Base-by-base conservation (phyloP, 305 asterid genomes). In the Fraxinus nigra region DNA sequence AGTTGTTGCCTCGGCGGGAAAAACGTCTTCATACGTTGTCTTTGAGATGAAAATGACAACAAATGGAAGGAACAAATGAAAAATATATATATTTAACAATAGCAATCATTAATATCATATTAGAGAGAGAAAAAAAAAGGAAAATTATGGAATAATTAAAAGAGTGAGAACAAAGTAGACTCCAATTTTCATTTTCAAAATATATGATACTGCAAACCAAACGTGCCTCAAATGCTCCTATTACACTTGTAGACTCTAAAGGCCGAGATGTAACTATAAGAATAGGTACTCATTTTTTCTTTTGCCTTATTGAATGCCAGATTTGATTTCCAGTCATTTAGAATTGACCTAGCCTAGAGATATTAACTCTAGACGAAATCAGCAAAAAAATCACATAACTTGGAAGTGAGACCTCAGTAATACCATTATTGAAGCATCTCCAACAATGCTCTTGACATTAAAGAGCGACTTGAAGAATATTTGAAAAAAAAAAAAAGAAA, bases 1-100 rank as follows among this genome's bases (percentile, higher is more conserved):
- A 11, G 93, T 89, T 1, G 99, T 93, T 80, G 98, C 99, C 88
- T 96, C 99, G 10, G 98, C 95, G 24, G 98, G 99, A 80, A 94
- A 96, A 81, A 96, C 97, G 77, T 96, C 99, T 89, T 96, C 99
- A 79, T 90, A 96, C 16, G 98, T 94, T 37, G 98, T 96, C 99
- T 96, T 85, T 40, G 75, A 70, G 46, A 80, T 73, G 81, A 22
- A 79, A 84, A 73, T 46, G 48, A 78, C 51, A 79, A 81, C 54
- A 40, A 34, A 77, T 28, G 63, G 65, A 75, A 78, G 54, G 78
- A 82, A 79, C 33, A 65, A 77, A 81, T 37, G 67, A 4, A 24
- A 76, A 81, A 51, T 32, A 10, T 65, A 56, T 18, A 56, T 65
- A 11, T 65, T 65, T 26, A 67, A 69, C 38, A 32, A 16, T 4